Base-by-base conservation (phyloP, 345 rosid species). In the Schrenkiella parvula region DNA sequence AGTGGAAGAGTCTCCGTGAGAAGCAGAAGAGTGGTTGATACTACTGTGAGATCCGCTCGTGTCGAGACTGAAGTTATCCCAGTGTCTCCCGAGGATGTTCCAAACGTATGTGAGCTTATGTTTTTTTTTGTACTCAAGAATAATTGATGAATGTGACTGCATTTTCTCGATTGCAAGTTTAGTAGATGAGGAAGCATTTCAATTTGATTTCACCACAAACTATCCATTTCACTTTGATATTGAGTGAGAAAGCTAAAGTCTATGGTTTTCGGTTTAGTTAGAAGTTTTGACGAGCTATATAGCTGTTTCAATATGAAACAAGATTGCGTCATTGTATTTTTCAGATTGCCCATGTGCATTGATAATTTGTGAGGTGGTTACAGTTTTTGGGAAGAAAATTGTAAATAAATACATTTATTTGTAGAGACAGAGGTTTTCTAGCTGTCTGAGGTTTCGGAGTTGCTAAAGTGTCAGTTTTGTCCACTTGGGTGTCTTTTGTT, bases 21-120 rank as follows among this genome's bases (percentile, higher is more conserved):
- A 10, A 79, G 63, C 26, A 78, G 80, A 74, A 77, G 70, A 77
- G 68, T 77, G 39, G 70, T 22, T 72, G 76, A 82, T 50, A 42
- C 82, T 0, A 89, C 83, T 13, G 77, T 77, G 80, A 84, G 88
- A 81, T 77, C 89, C 59, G 75, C 80, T 37, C 79, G 79, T 48
- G 80, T 76, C 32, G 90, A 86, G 71, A 74, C 93, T 71, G 78
- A 80, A 71, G 87, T 90, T 18, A 59, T 88, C 25, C 96, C 98
- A 0, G 89, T 88, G 10, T 78, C 97, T 5, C 89, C 95, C 5
- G 88, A 88, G 41, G 91, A 87, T 64, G 80, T 74, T 1, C 87
- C 84, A 0, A 58, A 83, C 85, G 96, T 85, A 47, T 64, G 70
- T 59, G 11, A n/a, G 38, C 59, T 59, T 25, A 47, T 48, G 1